Evolutionary conservation across 129 eudicot genomes (phyloP).

Genomic region (Helianthus annuus): DNA sequence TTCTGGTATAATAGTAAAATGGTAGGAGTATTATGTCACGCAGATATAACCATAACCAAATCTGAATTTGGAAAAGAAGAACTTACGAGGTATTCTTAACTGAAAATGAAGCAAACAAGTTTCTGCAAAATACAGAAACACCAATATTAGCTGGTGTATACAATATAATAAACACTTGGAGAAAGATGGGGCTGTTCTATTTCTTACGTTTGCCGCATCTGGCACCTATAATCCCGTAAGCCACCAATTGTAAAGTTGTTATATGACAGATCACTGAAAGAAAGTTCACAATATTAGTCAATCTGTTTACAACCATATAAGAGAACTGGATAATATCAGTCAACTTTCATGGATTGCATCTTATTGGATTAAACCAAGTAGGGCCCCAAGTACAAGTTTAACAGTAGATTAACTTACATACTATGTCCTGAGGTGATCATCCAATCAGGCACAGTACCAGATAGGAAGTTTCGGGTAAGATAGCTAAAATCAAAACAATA

Average conservation of each 20-base stretch:
- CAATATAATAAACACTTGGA: not conserved
- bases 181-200: not conserved
- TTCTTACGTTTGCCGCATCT: constrained; percentile 42
- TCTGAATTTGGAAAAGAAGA: constrained; percentile 13
- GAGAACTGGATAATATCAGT: not conserved
- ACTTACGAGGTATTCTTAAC: constrained; percentile 40
- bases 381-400: not conserved
- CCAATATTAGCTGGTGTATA: not conserved
- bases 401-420: constrained; percentile 38
- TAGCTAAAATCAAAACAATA: constrained; percentile 35
- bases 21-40: not conserved
- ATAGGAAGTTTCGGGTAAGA: constrained; percentile 49
- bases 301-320: not conserved
- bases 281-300: not conserved
- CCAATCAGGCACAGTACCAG: constrained; percentile 55
- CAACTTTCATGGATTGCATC: constrained; percentile 1
- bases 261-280: constrained; percentile 50
- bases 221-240: constrained; percentile 34
- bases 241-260: constrained; percentile 45
- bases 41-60: not conserved
- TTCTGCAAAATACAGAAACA: constrained; percentile 26
- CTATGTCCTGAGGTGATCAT: constrained; percentile 28
- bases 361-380: not conserved
- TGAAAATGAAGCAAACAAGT: constrained; percentile 39
- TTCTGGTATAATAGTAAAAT: constrained; percentile 15